Base-by-base conservation (phyloP, 2,329 filamentous ascomycete genomes). In the Mycosphaerella sp. region DNA sequence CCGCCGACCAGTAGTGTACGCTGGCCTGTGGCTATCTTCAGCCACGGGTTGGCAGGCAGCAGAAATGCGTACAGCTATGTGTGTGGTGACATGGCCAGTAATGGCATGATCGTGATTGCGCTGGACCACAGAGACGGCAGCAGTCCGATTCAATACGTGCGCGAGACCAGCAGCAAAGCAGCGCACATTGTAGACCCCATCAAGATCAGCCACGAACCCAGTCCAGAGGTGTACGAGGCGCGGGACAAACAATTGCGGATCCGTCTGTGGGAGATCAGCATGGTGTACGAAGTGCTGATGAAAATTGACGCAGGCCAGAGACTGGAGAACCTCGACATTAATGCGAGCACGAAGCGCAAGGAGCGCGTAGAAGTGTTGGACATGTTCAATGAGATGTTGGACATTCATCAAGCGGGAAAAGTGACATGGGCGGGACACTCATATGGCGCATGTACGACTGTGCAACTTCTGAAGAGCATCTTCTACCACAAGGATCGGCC, bases 41-140 rank as follows among this genome's bases (percentile, higher is more conserved):
- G 88, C 1, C 89, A 95, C 67, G 89, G 89, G 0, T 76, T 95
- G 1, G 89, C 87, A 38, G 89, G 89, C 38, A 85, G 82, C 56
- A 80, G 87, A 60, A 93, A 93, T 64, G 83, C 87, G 9, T 95
- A 95, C 73, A 92, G 87, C n/a, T 85, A 91, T 65, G 73, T 95
- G 23, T 85, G 80, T 14, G 87, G 87, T 12, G 88, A 87, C 0
- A 73, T 95, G 29, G 87, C 89, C 4, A 89, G 86, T 17, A 84
- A 93, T 64, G 89, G 89, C 40, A 77, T 91, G 21, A 82, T 93
- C 6, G 88, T 95, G 2, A 74, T 92, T 50, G 89, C 87, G 54
- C 83, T 87, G 0, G 89, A 95, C 64, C 89, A 95, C 67, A 80
- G 89, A 43, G 89, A 95, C 64, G 87, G 88, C 48, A 91, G 86